These are phyloP conservation scores for Earliella scabrosa DNA, from an alignment of 1,284 basidiomycete species.

Conservation along the genomic window DNA sequence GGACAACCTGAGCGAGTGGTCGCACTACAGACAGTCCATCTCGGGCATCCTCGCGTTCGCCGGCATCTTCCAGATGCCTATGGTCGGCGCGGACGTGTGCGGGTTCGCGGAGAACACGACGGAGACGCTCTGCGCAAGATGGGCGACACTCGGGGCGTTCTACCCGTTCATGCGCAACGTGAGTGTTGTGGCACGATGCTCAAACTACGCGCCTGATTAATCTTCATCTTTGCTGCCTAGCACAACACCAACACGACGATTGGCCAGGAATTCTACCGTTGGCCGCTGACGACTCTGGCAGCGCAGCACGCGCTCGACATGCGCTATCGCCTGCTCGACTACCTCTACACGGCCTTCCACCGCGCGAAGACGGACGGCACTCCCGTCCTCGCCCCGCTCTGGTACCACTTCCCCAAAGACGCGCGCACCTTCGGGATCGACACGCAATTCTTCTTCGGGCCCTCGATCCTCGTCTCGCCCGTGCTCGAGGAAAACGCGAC, in stretches of 20 bases:
- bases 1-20: constrained; percentile 72
- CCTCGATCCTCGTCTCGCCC: constrained; percentile 76
- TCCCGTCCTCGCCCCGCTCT: constrained; percentile 73
- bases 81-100: constrained; percentile 65
- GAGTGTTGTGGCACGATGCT: constrained; percentile 24
- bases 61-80: constrained; percentile 71
- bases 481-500: constrained; percentile 65
- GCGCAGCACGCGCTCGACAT: constrained; percentile 68
- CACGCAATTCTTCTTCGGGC: constrained; percentile 73
- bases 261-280: constrained; percentile 74
- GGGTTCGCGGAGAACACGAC: constrained; percentile 66
- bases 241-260: constrained; percentile 67
- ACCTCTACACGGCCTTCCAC: constrained; percentile 77
- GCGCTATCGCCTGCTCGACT: constrained; percentile 72
- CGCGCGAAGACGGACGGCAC: constrained; percentile 66
- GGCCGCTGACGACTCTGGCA: constrained; percentile 77
- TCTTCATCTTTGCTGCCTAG: constrained; percentile 31
- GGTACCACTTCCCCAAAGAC: constrained; percentile 78
- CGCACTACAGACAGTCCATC: constrained; percentile 61
- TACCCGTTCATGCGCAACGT: constrained; percentile 74
- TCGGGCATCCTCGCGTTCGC: constrained; percentile 81
- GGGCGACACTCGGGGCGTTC: constrained; percentile 82
- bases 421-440: constrained; percentile 66
- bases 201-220: background rate
- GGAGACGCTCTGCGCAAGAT: constrained; percentile 84